Evolutionary conservation across 495 filamentous ascomycete genomes (phyloP).

Genomic region (Rhypophila decipiens): DNA sequence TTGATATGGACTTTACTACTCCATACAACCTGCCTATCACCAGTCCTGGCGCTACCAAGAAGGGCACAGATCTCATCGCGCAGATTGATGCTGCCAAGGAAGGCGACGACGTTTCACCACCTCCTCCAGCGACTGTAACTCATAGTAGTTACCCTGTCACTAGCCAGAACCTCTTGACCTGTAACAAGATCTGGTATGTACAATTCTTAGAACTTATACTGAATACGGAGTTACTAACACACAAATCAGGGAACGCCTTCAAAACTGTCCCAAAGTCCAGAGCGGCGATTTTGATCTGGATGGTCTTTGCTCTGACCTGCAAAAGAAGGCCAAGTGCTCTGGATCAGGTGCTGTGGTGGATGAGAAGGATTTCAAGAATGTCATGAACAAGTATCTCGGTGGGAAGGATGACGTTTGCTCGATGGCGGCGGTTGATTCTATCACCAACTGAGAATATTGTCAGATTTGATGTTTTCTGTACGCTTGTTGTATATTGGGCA

Average conservation of each 20-base stretch:
- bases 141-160: slow-evolving; percentile 28
- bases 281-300: slow-evolving; percentile 90
- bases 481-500: too few relatives aligned
- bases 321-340: slow-evolving; percentile 92
- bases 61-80: slow-evolving; percentile 66
- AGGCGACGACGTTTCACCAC: slow-evolving; percentile 60
- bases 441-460: too few relatives aligned
- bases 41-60: slow-evolving; percentile 46
- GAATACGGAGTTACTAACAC: slow-evolving; percentile 11
- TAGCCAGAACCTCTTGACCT: slow-evolving; percentile 52
- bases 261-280: slow-evolving; percentile 78
- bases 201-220: not conserved
- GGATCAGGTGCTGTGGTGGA: slow-evolving; percentile 88
- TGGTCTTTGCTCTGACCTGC: slow-evolving; percentile 84
- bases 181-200: slow-evolving; percentile 87
- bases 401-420: not conserved
- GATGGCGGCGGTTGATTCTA: too few relatives aligned
- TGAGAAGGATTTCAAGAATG: slow-evolving; percentile 77
- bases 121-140: too few relatives aligned
- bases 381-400: slow-evolving; percentile 55
- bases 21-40: slow-evolving; percentile 62
- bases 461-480: too few relatives aligned
- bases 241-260: slow-evolving; percentile 74
- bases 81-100: slow-evolving; percentile 69
- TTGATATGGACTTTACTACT: slow-evolving; percentile 69